These are phyloP conservation scores for Termitomyces heimii DNA, from an alignment of 768 basidiomycete species.

Conservation along the genomic window DNA sequence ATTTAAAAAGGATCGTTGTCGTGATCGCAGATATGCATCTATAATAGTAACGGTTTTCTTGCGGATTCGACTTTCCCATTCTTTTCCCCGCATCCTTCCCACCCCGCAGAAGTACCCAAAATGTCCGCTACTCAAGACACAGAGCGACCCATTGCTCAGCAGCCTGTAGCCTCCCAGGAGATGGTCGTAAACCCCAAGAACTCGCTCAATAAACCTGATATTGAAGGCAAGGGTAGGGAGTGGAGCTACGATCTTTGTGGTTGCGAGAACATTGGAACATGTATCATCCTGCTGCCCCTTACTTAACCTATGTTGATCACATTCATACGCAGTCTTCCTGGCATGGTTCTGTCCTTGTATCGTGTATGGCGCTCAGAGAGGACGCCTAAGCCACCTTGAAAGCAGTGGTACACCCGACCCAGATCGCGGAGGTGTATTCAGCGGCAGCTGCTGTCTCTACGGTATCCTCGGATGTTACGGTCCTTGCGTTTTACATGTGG, in stretches of 20 bases:
- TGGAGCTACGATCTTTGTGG: conserved; percentile 22
- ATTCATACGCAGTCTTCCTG: conserved; percentile 16
- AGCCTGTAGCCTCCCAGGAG: conserved; percentile 14
- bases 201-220: conserved; percentile 20
- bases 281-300: conserved; percentile 8
- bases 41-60: no score
- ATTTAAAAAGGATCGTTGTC: no score
- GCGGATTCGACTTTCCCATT: no score
- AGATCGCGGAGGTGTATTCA: conserved; percentile 24
- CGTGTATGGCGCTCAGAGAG: conserved; percentile 29
- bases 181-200: conserved; percentile 10
- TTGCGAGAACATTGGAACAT: conserved; percentile 16
- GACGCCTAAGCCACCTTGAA: conserved; percentile 26
- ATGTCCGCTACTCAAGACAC: background rate
- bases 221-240: conserved; percentile 17
- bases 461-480: conserved; percentile 16
- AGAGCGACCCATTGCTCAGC: background rate
- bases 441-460: conserved; percentile 23
- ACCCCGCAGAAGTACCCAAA: background rate
- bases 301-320: background rate
- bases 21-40: no score
- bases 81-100: background rate
- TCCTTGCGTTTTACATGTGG: conserved; percentile 27
- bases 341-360: conserved; percentile 33
- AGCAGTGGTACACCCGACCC: conserved; percentile 27